Conservation (phyloP, 805 yeast species). For the Candida rishiriensis region DNA sequence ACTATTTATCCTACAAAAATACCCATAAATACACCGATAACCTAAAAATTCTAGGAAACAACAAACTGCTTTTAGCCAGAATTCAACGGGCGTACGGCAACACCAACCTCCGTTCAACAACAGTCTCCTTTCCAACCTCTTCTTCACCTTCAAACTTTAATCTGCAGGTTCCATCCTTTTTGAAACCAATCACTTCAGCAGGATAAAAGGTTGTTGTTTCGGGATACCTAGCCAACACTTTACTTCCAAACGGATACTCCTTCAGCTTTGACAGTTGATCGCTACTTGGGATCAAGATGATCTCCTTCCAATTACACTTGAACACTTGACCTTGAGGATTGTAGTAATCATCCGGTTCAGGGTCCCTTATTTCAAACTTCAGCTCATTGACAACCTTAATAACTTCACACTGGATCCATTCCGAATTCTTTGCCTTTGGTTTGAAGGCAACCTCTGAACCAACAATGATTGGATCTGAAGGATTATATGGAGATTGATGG, state of each 20-base stretch:
- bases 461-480: conserved; percentile 50
- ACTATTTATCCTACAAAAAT: no score
- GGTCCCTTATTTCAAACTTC: conserved; percentile 88
- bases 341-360: conserved; percentile 87
- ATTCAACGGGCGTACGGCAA: conserved; percentile 55
- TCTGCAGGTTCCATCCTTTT: conserved; percentile 71
- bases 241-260: conserved; percentile 68
- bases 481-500: conserved; percentile 53
- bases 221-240: conserved; percentile 90
- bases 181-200: conserved; percentile 81
- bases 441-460: conserved; percentile 89
- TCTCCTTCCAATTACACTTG: conserved; percentile 77
- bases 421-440: conserved; percentile 65
- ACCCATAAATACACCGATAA: no score
- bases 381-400: conserved; percentile 45
- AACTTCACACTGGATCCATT: conserved; percentile 96
- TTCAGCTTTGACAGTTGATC: conserved; percentile 29
- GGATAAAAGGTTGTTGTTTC: conserved; percentile 97
- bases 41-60: no score
- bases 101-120: conserved; percentile 80
- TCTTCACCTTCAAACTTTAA: conserved; percentile 94
- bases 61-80: not conserved
- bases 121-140: conserved; percentile 92
- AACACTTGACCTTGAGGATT: conserved; percentile 84
- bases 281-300: conserved; percentile 62